These are phyloP conservation scores for Aureobasidium mangrovei DNA, from an alignment of 2,329 filamentous ascomycete genomes.

Conservation along the genomic window DNA sequence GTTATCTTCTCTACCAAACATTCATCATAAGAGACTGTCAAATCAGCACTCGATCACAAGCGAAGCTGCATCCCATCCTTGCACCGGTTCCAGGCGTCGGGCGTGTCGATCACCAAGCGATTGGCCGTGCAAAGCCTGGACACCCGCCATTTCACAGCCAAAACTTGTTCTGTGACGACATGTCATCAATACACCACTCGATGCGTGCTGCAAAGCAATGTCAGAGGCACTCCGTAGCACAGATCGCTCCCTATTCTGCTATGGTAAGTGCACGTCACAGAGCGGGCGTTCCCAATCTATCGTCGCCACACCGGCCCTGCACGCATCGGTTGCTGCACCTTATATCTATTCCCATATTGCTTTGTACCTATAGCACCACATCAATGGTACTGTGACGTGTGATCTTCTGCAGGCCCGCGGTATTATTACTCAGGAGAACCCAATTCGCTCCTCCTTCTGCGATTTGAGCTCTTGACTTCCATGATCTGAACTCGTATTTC, in stretches of 20 bases:
- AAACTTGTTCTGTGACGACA: slow-evolving; percentile 13
- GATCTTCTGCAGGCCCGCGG: slow-evolving; percentile 1
- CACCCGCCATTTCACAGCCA: background rate
- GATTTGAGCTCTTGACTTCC: background rate
- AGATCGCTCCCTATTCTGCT: background rate
- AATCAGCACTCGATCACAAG: background rate
- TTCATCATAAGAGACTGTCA: too few species aligned
- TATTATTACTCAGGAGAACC: background rate
- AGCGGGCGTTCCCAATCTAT: background rate
- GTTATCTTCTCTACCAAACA: too few species aligned
- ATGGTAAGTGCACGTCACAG: slow-evolving; percentile 3
- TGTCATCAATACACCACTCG: background rate
- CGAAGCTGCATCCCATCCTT: background rate
- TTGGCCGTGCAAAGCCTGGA: slow-evolving; percentile 10
- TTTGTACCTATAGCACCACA: slow-evolving; percentile 5
- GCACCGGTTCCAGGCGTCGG: too few species aligned
- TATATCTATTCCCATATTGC: slow-evolving; percentile 7
- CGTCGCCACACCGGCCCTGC: background rate
- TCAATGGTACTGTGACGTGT: slow-evolving; percentile 11
- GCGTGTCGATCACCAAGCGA: background rate
- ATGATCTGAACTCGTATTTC: background rate
- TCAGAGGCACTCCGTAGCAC: slow-evolving; percentile 3
- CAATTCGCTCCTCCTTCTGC: background rate
- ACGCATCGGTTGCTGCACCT: background rate
- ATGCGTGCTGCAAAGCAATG: background rate